These are phyloP conservation scores for Cairneyella variabilis DNA, from an alignment of 495 filamentous ascomycete genomes.

Conservation along the genomic window DNA sequence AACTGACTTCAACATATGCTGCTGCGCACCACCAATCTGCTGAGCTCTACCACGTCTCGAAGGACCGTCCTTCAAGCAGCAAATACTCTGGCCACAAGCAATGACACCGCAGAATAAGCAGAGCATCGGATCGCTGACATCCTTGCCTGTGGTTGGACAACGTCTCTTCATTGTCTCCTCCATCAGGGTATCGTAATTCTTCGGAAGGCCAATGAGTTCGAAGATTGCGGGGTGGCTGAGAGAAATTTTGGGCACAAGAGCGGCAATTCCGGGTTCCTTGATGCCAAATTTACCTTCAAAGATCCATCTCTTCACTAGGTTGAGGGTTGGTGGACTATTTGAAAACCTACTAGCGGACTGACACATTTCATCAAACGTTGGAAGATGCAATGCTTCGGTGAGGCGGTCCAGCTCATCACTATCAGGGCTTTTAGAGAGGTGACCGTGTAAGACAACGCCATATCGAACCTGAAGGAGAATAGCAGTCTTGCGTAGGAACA, in stretches of 20 bases:
- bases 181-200: constrained; percentile 87
- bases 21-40: constrained; percentile 77
- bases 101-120: constrained; percentile 96
- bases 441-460: constrained; percentile 81
- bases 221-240: constrained; percentile 80
- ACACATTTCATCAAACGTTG: constrained; percentile 72
- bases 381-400: constrained; percentile 67
- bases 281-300: constrained; percentile 43
- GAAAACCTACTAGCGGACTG: constrained; percentile 38
- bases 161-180: constrained; percentile 81
- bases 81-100: constrained; percentile 90
- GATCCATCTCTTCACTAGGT: constrained; percentile 72
- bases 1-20: constrained; percentile 84
- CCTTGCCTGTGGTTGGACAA: constrained; percentile 87
- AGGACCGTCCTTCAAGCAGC: constrained; percentile 66
- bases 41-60: constrained; percentile 13
- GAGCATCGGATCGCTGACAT: constrained; percentile 81
- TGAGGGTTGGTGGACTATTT: neutral
- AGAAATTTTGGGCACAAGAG: neutral
- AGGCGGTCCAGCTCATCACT: constrained; percentile 80
- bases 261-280: neutral
- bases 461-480: constrained; percentile 84
- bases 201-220: constrained; percentile 88
- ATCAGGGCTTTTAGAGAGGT: constrained; percentile 60
- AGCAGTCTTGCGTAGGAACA: constrained; percentile 81